A percentile compares a stretch with the other conserved stretches of the same genome.
Conservation (phyloP, 2,329 filamentous ascomycete species). For the Pseudogymnoascus sp. region DNA sequence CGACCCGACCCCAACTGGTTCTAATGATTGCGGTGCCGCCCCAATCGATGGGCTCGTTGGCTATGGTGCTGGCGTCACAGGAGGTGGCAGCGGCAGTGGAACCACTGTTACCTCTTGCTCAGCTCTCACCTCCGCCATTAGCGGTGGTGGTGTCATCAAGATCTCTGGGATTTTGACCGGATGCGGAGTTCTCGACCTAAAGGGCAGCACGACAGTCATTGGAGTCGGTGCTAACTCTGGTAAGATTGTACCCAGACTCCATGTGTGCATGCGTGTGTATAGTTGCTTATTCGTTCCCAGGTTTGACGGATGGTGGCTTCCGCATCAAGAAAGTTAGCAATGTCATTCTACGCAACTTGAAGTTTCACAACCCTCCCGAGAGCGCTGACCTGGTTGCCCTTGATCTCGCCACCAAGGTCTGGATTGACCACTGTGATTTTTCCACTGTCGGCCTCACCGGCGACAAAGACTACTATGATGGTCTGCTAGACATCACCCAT, state of each 20-base stretch:
- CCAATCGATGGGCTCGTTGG: not conserved
- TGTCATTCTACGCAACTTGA: conserved; percentile 46
- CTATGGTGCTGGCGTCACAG: conserved; percentile 25
- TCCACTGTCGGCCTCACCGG: conserved; percentile 27
- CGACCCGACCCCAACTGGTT: not conserved
- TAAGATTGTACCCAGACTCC: not conserved
- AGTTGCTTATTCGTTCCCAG: conserved; percentile 15
- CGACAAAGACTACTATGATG: conserved; percentile 38
- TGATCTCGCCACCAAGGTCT: conserved; percentile 33
- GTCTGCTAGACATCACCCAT: conserved; percentile 39
- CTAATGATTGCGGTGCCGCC: not conserved
- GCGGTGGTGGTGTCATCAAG: conserved; percentile 30
- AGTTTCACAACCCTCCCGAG: conserved; percentile 37
- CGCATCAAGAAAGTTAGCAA: conserved; percentile 40
- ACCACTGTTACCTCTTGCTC: conserved; percentile 40
- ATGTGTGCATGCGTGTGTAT: not conserved
- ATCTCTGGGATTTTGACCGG: conserved; percentile 34
- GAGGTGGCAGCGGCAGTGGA: conserved; percentile 37
- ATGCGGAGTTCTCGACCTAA: conserved; percentile 31
- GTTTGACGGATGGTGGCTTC: conserved; percentile 37
- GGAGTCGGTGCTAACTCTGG: conserved; percentile 34
- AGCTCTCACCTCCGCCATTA: conserved; percentile 32
- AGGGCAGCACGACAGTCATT: conserved; percentile 38
- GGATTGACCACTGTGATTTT: conserved; percentile 25
- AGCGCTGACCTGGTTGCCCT: conserved; percentile 42